These are phyloP conservation scores for Eucalyptus fibrosa DNA, from an alignment of 345 rosid species.

Conservation along the genomic window DNA sequence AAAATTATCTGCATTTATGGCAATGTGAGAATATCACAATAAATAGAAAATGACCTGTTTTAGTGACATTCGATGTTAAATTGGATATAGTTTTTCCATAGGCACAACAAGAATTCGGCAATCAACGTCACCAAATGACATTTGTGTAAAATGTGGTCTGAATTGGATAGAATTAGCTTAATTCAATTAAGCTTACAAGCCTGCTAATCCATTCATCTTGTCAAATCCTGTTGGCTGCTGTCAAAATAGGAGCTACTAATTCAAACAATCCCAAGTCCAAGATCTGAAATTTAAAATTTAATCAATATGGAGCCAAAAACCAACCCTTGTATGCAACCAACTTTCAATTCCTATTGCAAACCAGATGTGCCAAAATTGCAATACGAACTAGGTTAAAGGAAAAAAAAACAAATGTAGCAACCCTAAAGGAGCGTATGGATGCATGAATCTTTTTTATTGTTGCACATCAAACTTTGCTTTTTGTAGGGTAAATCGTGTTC, in stretches of 20 bases:
- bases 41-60: background rate
- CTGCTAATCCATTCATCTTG: background rate
- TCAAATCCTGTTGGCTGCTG: background rate
- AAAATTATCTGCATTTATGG: background rate
- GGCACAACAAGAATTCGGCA: background rate
- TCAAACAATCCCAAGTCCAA: background rate
- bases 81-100: background rate
- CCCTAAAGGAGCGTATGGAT: background rate
- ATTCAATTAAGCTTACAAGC: background rate
- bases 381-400: background rate
- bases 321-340: background rate
- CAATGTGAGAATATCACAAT: background rate
- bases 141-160: background rate
- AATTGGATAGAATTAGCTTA: background rate
- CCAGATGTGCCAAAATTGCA: background rate
- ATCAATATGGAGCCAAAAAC: background rate
- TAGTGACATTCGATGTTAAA: background rate
- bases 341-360: background rate
- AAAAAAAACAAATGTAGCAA: background rate
- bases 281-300: background rate
- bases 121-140: background rate
- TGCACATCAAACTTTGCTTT: background rate
- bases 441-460: background rate
- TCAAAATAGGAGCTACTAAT: background rate
- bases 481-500: background rate